Conservation (phyloP, 345 rosid species). For the Cardamine resedifolia region DNA sequence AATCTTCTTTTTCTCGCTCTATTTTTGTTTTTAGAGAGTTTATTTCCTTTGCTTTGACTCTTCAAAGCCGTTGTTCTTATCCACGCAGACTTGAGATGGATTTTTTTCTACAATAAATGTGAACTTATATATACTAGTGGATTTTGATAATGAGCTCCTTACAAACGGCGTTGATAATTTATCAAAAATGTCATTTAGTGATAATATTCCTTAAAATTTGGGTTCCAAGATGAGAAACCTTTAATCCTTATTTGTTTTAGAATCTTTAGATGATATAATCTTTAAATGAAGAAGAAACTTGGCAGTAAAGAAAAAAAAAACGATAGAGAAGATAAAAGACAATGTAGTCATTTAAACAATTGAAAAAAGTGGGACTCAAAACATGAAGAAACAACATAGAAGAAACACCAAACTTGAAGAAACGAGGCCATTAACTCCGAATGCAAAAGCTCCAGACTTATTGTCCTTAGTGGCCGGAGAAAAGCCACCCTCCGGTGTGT, state of each 20-base stretch:
- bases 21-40: too few species aligned
- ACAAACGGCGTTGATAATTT: not conserved
- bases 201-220: not conserved
- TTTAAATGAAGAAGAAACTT: not conserved
- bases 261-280: not conserved
- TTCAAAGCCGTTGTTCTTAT: too few species aligned
- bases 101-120: too few species aligned
- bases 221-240: not conserved
- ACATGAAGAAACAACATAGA: constrained; percentile 19
- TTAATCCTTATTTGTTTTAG: not conserved
- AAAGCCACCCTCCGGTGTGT: constrained; percentile 60
- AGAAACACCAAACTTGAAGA: constrained; percentile 8
- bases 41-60: too few species aligned
- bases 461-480: constrained; percentile 23
- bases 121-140: too few species aligned
- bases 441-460: not conserved
- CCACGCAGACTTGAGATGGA: too few species aligned
- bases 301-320: not conserved
- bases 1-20: too few species aligned
- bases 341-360: not conserved
- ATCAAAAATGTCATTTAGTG: not conserved
- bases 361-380: constrained; percentile 7
- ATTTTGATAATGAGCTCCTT: not conserved
- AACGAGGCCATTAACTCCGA: not conserved
- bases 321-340: not conserved